Conservation (phyloP, 768 basidiomycete genomes). For the Psilocybe azurescens region DNA sequence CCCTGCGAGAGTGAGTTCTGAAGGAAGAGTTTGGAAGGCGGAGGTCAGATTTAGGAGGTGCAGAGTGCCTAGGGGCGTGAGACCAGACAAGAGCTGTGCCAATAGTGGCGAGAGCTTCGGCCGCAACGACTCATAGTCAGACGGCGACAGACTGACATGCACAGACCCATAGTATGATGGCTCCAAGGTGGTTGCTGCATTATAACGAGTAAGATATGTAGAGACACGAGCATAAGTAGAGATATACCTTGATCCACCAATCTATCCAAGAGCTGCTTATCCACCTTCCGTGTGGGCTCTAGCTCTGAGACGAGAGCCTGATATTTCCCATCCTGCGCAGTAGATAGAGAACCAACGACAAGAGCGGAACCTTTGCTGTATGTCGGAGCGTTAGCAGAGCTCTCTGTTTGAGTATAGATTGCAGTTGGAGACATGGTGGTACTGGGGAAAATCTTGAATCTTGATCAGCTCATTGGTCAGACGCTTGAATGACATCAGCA, state of each 20-base stretch:
- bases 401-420: constrained; percentile 39
- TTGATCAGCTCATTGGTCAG: not conserved
- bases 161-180: constrained; percentile 65
- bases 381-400: constrained; percentile 20
- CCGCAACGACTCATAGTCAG: constrained; percentile 64
- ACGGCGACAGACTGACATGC: constrained; percentile 65
- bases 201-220: constrained; percentile 10
- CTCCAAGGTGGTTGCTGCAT: constrained; percentile 60
- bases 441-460: not conserved
- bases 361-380: constrained; percentile 57
- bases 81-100: constrained; percentile 59
- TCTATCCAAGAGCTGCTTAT: constrained; percentile 84
- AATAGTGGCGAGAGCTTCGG: constrained; percentile 62
- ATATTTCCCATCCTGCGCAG: constrained; percentile 82
- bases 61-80: constrained; percentile 72
- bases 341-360: constrained; percentile 78
- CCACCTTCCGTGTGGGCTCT: constrained; percentile 59
- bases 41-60: constrained; percentile 62
- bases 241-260: constrained; percentile 79
- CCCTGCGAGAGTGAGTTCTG: constrained; percentile 68
- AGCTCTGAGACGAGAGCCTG: constrained; percentile 70
- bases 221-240: not conserved
- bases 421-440: constrained; percentile 67
- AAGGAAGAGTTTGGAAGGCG: constrained; percentile 48
- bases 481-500: not conserved